phyloP scores from a whole-genome alignment of 2,329 filamentous ascomycete species.

The Aspergillus luchuensis region DNA sequence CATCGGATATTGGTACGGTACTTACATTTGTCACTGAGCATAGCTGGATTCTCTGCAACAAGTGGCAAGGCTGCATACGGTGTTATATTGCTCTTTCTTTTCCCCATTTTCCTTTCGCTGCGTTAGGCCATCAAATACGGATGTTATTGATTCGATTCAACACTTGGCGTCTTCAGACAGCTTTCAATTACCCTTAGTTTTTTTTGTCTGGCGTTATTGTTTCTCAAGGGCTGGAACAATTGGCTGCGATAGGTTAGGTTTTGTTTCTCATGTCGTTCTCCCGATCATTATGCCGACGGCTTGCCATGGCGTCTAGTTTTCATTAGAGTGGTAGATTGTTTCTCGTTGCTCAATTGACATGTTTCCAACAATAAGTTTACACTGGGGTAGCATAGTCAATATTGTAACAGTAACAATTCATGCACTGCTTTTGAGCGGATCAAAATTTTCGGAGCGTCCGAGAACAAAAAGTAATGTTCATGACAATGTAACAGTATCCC shows the following conservation, averaged over 20 bases:
- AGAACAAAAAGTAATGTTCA: background rate
- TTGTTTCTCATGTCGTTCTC: background rate
- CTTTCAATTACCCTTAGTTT: background rate
- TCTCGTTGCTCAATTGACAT: background rate
- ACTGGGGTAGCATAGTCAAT: background rate
- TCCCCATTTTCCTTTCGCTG: background rate
- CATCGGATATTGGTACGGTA: background rate
- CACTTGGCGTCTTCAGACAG: background rate
- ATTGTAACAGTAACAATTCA: background rate
- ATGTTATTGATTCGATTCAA: background rate
- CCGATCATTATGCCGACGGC: background rate
- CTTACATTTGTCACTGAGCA: constrained; percentile 4
- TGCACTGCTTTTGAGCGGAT: background rate
- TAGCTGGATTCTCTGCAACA: constrained; percentile 14
- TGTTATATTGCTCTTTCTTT: background rate
- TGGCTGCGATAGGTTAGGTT: background rate
- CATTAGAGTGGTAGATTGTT: background rate
- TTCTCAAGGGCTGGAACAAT: background rate
- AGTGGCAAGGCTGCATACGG: background rate
- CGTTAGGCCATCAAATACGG: background rate
- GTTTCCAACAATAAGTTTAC: background rate
- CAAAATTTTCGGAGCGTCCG: background rate
- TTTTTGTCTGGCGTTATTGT: background rate
- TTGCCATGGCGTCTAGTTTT: background rate
- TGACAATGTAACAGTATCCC: background rate